phyloP scores from a whole-genome alignment of 2,329 filamentous ascomycete species.

The Pyricularia grisea region DNA sequence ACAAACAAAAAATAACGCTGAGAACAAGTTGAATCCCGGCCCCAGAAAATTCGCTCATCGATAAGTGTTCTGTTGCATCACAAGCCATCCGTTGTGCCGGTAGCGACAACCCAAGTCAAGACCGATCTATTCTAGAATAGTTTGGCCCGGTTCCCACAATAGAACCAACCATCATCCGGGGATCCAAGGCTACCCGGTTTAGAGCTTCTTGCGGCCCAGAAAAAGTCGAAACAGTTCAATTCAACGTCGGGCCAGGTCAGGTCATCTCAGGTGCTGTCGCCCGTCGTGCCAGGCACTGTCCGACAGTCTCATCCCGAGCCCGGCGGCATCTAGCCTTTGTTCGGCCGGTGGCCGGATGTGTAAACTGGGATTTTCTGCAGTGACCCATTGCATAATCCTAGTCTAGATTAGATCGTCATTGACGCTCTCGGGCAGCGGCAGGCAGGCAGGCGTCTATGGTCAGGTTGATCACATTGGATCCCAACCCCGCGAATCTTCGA shows the following conservation, averaged over 20 bases:
- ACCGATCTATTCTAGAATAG: background rate
- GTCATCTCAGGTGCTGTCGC: background rate
- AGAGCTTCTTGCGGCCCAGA: background rate
- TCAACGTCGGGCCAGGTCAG: background rate
- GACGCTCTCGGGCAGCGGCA: background rate
- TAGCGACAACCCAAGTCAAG: background rate
- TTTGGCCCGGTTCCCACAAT: background rate
- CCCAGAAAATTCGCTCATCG: background rate
- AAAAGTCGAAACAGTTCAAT: background rate
- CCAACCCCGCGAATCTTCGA: background rate
- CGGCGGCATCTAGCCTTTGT: background rate
- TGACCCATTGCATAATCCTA: background rate
- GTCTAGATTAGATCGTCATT: background rate
- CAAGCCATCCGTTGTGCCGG: background rate
- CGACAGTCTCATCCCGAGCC: background rate
- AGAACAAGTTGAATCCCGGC: background rate
- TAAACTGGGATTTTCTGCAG: background rate
- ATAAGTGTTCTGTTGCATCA: background rate
- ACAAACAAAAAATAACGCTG: background rate
- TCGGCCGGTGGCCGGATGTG: background rate
- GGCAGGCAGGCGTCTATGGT: background rate
- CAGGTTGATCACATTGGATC: background rate
- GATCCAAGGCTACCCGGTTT: background rate
- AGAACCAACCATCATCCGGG: background rate
- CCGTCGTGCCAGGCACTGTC: background rate